These are phyloP conservation scores for Pilasporangium apinafurcum DNA, from an alignment of 352 stramenopile species.

Conservation along the genomic window DNA sequence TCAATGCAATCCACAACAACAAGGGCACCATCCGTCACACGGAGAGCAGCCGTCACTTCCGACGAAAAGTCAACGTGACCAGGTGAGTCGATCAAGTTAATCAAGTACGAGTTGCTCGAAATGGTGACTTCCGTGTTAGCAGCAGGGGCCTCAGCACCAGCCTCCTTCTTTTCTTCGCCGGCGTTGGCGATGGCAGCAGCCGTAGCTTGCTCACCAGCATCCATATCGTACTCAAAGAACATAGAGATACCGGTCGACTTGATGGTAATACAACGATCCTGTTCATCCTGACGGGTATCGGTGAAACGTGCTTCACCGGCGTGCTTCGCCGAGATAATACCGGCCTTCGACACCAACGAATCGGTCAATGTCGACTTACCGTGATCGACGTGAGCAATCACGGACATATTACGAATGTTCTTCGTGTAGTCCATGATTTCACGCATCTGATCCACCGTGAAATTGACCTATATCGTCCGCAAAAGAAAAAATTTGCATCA, in stretches of 20 bases:
- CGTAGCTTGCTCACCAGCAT: slow-evolving; percentile 85
- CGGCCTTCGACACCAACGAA: slow-evolving; percentile 98
- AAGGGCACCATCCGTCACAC: slow-evolving; percentile 98
- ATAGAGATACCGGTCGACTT: slow-evolving; percentile 99
- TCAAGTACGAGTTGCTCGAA: slow-evolving; percentile 98
- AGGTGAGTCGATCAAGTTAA: slow-evolving; percentile 99
- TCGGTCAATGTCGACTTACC: slow-evolving; percentile 99
- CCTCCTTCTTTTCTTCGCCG: slow-evolving; percentile 29
- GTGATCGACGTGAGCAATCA: slow-evolving; percentile 99
- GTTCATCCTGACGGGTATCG: slow-evolving; percentile 99
- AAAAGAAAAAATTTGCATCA: not conserved
- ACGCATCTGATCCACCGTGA: slow-evolving; percentile 99
- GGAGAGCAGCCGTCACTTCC: slow-evolving; percentile 98
- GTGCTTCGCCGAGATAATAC: slow-evolving; percentile 99
- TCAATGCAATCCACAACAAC: slow-evolving; percentile 99
- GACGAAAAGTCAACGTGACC: slow-evolving; percentile 99
- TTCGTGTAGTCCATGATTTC: slow-evolving; percentile 98
- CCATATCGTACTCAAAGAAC: slow-evolving; percentile 99
- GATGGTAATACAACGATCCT: slow-evolving; percentile 99
- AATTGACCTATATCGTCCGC: slow-evolving; percentile 91
- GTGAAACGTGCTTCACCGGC: slow-evolving; percentile 98
- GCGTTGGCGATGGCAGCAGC: slow-evolving; percentile 57
- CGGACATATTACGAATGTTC: slow-evolving; percentile 99
- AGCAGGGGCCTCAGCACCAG: slow-evolving; percentile 10
- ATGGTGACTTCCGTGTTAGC: slow-evolving; percentile 83